These are phyloP conservation scores for Yamadazyma oceani DNA, from an alignment of 1,139 yeast species.

Conservation along the genomic window DNA sequence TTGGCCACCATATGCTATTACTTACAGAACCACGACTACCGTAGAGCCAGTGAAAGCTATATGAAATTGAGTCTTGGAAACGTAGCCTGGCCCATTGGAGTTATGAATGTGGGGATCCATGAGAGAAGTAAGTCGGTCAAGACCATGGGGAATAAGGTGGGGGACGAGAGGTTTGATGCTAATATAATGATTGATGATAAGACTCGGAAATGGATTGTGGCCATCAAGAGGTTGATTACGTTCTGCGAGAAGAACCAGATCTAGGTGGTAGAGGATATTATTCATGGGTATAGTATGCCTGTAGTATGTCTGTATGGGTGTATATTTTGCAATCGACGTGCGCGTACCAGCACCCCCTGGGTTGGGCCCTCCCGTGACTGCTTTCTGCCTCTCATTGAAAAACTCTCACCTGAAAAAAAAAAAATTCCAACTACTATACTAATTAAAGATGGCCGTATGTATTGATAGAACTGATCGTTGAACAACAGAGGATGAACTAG, in stretches of 20 bases:
- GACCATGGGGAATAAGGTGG: constrained; percentile 18
- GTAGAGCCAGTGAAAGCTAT: constrained; percentile 67
- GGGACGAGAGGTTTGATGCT: constrained; percentile 28
- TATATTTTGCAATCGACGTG: neutral
- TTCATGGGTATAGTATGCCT: too few species aligned
- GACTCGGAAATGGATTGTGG: constrained; percentile 77
- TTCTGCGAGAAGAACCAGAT: constrained; percentile 47
- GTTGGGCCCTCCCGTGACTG: constrained; percentile 8
- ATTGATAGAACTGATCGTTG: constrained; percentile 5
- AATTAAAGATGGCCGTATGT: constrained; percentile 36
- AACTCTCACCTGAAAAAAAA: constrained; percentile 2
- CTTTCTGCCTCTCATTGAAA: constrained; percentile 1
- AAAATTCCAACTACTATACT: neutral
- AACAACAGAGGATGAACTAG: neutral
- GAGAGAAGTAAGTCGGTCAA: constrained; percentile 56
- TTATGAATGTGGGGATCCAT: constrained; percentile 77
- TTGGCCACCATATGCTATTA: constrained; percentile 61
- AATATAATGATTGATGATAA: constrained; percentile 78
- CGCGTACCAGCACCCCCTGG: too few species aligned
- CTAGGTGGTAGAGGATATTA: too few species aligned
- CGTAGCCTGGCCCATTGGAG: constrained; percentile 93
- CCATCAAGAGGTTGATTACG: constrained; percentile 68
- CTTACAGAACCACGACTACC: constrained; percentile 54
- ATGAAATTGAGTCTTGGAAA: constrained; percentile 80
- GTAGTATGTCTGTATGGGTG: neutral